Evolutionary conservation across 352 stramenopile species (phyloP), one percentile per base, ranked within the genome.

Genomic region (Globisporangium okanoganense): DNA sequence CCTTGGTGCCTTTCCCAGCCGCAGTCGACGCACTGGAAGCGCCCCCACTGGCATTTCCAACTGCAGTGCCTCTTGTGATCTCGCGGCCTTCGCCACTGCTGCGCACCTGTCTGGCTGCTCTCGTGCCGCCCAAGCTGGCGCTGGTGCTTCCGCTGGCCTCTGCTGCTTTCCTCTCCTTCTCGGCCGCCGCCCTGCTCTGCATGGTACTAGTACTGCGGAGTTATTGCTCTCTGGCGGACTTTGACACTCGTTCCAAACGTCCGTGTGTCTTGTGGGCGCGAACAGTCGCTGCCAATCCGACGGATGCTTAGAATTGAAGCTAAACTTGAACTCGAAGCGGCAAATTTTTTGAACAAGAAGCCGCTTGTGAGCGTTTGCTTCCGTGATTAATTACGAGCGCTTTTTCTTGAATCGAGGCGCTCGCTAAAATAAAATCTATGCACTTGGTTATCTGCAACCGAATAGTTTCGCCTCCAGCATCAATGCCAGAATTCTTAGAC

Each of bases 401-500:
- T 25, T 43, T 40, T 60, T 60, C 40, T 31, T 45, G 0, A 6
- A 24, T 40, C n/a, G 54, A 60, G 22, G n/a, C 54, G 13, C 54
- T 41, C 27, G 25, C 27, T 60, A 60, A 52, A 52, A 52, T 44
- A 60, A 60, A 60, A 60, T 58, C 52, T 58, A 48, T 58, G 52
- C 52, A 58, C 22, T 36, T 20, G 20, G 51, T 10, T 27, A 13
- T 13, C 25, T 53, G 14, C 14, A 38, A 16, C 25, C 43, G n/a
- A 22, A 49, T 27, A 27, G 8, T 16, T 20, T 38, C 13, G 47
- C 47, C 18, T 54, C 6, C 33, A 16, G 48, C 16, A 25, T 24
- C 25, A 40, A 54, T 6, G 27, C 48, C 48, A 5, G n/a, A 16
- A 49, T 20, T 24, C 24, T 76, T 86, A 92, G 36, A 92, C 82